These are phyloP conservation scores for Termitomyces sp. DNA, from an alignment of 768 basidiomycete species.

Conservation along the genomic window DNA sequence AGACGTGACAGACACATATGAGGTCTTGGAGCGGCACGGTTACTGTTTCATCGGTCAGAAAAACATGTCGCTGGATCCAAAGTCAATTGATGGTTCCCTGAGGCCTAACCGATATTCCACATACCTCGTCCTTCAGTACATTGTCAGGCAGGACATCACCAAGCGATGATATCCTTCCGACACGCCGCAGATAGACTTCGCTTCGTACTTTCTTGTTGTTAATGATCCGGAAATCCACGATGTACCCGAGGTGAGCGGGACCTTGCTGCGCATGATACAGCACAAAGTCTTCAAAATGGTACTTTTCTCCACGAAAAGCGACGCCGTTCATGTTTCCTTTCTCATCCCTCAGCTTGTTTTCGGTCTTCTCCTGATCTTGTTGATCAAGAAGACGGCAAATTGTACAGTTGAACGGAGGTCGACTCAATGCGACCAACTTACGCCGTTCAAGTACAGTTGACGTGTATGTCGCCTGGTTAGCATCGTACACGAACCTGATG, in stretches of 20 bases:
- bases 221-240: slow-evolving; percentile 31
- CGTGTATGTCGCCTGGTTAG: slow-evolving; percentile 42
- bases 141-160: slow-evolving; percentile 36
- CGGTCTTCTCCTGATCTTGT: slow-evolving; percentile 28
- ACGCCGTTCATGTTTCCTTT: slow-evolving; percentile 37
- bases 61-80: slow-evolving; percentile 54
- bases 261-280: slow-evolving; percentile 47
- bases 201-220: slow-evolving; percentile 16
- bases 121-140: slow-evolving; percentile 58
- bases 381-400: slow-evolving; percentile 40
- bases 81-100: background rate
- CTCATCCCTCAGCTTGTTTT: slow-evolving; percentile 29
- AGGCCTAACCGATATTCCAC: slow-evolving; percentile 11
- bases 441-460: slow-evolving; percentile 33
- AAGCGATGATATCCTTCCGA: slow-evolving; percentile 50
- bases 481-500: slow-evolving; percentile 51
- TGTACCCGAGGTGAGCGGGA: slow-evolving; percentile 56
- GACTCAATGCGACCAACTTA: slow-evolving; percentile 20
- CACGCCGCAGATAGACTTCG: slow-evolving; percentile 30
- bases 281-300: slow-evolving; percentile 64
- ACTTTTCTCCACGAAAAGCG: slow-evolving; percentile 43
- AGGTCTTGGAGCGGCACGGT: slow-evolving; percentile 36
- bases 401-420: slow-evolving; percentile 53
- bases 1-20: slow-evolving; percentile 48
- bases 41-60: slow-evolving; percentile 48